Evolutionary conservation across 306 rosid genomes (phyloP), one percentile per base, ranked within the genome.

Genomic region (Begonia fuchsioides): DNA sequence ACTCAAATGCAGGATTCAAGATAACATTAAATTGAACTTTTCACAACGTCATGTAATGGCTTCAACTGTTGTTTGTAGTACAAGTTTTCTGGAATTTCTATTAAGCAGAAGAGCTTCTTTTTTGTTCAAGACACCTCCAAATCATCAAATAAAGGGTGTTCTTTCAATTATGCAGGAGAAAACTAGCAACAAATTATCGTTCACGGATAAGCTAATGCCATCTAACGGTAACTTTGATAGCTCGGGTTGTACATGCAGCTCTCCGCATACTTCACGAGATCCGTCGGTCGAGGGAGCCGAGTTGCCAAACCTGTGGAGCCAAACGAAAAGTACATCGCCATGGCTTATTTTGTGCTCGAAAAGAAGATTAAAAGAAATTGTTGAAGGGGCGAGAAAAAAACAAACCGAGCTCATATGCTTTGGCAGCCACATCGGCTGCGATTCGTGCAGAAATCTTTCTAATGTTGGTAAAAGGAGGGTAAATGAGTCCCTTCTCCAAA

Each of bases 361-460:
- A 43, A 5, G 3, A 16, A 52, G 49, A 2, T 16, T 2, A 26
- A 2, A 6, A 10, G 9, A 38, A 57, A 26, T 39, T 14, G 11
- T 17, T 13, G 16, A 17, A 3, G 39, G n/a, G 38, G 45, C n/a
- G n/a, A n/a, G 13, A 15, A 14, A 52, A 56, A 48, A 43, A 57
- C 86, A 67, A 19, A 83, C 96, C 95, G 15, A 90, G 90, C 59
- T 84, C 97, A 60, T 84, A 90, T 16, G 97, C 72, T 72, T 84
- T 81, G 39, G 81, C 81, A 63, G 95, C 97, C 3, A 90, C 97
- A 2, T 50, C 66, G 17, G 95, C 97, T 55, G 97, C 98, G 50
- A 90, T 90, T 12, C 73, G 74, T 13, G 98, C 95, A n/a, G 98
- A 90, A 65, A 90, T 85, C 64, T 82, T 75, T 71, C 95, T 75